Conservation (phyloP, 139 green algal species). For the Coelastrella sp. region DNA sequence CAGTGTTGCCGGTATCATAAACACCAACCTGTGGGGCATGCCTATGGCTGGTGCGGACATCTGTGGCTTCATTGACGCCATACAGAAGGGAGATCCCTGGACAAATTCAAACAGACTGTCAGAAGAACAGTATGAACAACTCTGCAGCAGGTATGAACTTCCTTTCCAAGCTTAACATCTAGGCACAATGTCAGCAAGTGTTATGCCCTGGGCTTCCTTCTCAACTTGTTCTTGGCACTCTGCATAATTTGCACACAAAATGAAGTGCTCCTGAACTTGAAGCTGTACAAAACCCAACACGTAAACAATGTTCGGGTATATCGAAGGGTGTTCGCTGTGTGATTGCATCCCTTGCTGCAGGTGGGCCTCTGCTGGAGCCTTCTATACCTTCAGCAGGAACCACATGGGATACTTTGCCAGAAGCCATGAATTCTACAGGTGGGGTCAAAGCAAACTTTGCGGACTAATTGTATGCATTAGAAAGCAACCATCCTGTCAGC, state of each 20-base stretch:
- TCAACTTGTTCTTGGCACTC: too few relatives aligned
- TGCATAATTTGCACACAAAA: too few relatives aligned
- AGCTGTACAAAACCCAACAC: neutral
- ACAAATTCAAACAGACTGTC: neutral
- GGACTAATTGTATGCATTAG: too few relatives aligned
- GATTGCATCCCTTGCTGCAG: constrained; percentile 36
- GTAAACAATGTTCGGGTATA: too few relatives aligned
- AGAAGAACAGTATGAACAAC: constrained; percentile 50
- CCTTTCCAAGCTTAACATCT: neutral
- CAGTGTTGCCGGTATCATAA: constrained; percentile 33
- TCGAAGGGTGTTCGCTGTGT: too few relatives aligned
- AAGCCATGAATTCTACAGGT: constrained; percentile 83
- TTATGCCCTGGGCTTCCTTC: too few relatives aligned
- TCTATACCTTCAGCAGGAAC: constrained; percentile 80
- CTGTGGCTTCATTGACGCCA: constrained; percentile 52
- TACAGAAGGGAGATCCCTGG: constrained; percentile 11
- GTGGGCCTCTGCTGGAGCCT: constrained; percentile 75
- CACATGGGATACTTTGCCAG: constrained; percentile 57
- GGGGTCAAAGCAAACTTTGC: too few relatives aligned
- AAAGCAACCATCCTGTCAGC: too few relatives aligned
- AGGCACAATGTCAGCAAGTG: too few relatives aligned
- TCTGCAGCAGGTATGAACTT: constrained; percentile 31
- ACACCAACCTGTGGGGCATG: constrained; percentile 51
- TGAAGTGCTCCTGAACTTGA: too few relatives aligned
- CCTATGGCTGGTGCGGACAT: constrained; percentile 47